Evolutionary conservation across 2,329 filamentous ascomycete species (phyloP).

Genomic region (Sporothrix inflata): DNA sequence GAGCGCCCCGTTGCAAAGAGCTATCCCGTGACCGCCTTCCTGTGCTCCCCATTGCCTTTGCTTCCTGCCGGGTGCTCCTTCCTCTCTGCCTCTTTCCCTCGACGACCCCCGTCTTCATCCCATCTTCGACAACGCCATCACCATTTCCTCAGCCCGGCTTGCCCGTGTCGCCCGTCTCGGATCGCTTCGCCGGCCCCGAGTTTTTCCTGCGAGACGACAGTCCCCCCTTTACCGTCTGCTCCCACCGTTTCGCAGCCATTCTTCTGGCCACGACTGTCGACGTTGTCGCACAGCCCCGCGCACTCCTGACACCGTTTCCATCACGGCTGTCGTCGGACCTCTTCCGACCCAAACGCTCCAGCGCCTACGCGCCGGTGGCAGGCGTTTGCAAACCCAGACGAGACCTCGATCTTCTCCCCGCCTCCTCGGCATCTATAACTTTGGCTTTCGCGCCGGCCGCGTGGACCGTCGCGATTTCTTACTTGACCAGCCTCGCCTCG

Average conservation of each 20-base stretch:
- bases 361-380: neutral
- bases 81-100: constrained; percentile 2
- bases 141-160: neutral
- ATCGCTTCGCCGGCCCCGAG: neutral
- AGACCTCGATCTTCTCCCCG: neutral
- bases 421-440: neutral
- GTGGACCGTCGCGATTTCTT: neutral
- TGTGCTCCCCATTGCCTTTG: constrained; percentile 4
- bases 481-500: neutral
- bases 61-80: neutral
- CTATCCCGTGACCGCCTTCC: constrained; percentile 24
- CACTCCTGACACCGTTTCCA: neutral
- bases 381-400: neutral
- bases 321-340: neutral
- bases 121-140: neutral
- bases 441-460: neutral
- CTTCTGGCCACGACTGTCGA: neutral
- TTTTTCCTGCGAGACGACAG: neutral
- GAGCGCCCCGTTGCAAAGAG: neutral
- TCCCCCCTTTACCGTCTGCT: neutral
- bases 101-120: neutral
- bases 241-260: neutral
- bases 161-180: neutral
- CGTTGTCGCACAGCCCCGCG: neutral
- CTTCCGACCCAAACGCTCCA: neutral